Evolutionary conservation across 139 green algal genomes (phyloP).

Genomic region (Chlamydomonas eustigma): DNA sequence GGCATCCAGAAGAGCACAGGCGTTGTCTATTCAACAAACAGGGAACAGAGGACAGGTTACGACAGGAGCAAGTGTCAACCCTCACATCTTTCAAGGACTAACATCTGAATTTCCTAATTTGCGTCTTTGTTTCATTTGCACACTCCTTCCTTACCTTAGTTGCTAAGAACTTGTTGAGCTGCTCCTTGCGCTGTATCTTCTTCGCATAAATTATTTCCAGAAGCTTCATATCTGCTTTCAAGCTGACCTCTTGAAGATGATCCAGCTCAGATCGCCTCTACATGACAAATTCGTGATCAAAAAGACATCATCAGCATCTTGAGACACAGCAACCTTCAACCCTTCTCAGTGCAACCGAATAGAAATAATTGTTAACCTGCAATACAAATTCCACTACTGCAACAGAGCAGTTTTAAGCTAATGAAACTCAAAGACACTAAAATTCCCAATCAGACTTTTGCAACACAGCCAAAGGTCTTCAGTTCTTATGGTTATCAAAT

Average conservation of each 20-base stretch:
- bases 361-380: neutral
- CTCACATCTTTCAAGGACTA: too few relatives aligned
- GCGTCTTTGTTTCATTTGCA: too few relatives aligned
- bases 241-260: slow-evolving; percentile 9
- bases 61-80: too few relatives aligned
- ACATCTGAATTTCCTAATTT: too few relatives aligned
- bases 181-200: slow-evolving; percentile 3
- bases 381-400: neutral
- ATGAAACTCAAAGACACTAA: neutral
- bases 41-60: too few relatives aligned
- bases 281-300: neutral
- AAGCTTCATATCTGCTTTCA: slow-evolving; percentile 2
- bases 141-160: slow-evolving; percentile 5
- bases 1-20: slow-evolving; percentile 12
- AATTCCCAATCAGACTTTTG: slow-evolving; percentile 15
- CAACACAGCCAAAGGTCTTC: slow-evolving; percentile 29
- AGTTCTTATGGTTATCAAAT: slow-evolving; percentile 23
- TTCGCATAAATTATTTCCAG: slow-evolving; percentile 14
- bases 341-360: too few relatives aligned
- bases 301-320: neutral
- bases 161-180: neutral
- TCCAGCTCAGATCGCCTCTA: neutral
- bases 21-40: too few relatives aligned
- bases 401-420: neutral
- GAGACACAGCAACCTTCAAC: too few relatives aligned